These are phyloP conservation scores for Trametes polyzona DNA, from an alignment of 1,284 basidiomycete genomes.

Conservation along the genomic window DNA sequence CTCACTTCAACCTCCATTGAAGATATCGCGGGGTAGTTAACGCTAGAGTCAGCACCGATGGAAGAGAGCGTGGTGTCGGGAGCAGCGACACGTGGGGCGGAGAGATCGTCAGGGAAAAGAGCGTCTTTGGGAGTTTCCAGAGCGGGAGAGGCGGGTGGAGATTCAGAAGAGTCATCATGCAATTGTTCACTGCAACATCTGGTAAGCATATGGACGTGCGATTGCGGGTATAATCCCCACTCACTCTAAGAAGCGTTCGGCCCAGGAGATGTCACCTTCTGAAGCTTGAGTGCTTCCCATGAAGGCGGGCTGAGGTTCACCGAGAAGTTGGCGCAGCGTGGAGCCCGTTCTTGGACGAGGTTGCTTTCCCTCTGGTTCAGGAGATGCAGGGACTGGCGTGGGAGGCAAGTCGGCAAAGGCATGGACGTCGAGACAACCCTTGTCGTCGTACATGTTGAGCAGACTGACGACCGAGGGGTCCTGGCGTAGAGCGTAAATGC, in stretches of 20 bases:
- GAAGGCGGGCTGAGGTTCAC: conserved; percentile 49
- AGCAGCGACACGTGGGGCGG: conserved; percentile 28
- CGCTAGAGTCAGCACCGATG: conserved; percentile 49
- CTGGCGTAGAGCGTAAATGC: conserved; percentile 62
- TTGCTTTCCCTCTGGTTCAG: conserved; percentile 43
- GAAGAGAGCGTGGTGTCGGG: conserved; percentile 44
- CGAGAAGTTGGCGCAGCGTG: conserved; percentile 71
- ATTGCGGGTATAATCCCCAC: conserved; percentile 22
- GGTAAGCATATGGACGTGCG: background rate
- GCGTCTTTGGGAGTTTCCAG: conserved; percentile 37
- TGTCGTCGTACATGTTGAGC: conserved; percentile 70
- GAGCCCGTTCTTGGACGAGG: conserved; percentile 66
- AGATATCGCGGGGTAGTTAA: conserved; percentile 55
- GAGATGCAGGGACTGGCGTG: conserved; percentile 36
- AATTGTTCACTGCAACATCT: conserved; percentile 28
- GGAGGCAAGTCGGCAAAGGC: conserved; percentile 68
- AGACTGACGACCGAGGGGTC: conserved; percentile 79
- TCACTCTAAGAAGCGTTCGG: conserved; percentile 71
- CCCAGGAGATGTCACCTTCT: conserved; percentile 81
- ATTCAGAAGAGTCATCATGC: conserved; percentile 29
- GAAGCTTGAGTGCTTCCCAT: conserved; percentile 39
- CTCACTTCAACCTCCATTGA: conserved; percentile 77
- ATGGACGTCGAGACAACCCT: conserved; percentile 60
- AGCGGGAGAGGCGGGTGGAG: conserved; percentile 29
- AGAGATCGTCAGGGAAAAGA: conserved; percentile 34